phyloP scores from a whole-genome alignment of 2,329 filamentous ascomycete species.

The Neonectria magnoliae region DNA sequence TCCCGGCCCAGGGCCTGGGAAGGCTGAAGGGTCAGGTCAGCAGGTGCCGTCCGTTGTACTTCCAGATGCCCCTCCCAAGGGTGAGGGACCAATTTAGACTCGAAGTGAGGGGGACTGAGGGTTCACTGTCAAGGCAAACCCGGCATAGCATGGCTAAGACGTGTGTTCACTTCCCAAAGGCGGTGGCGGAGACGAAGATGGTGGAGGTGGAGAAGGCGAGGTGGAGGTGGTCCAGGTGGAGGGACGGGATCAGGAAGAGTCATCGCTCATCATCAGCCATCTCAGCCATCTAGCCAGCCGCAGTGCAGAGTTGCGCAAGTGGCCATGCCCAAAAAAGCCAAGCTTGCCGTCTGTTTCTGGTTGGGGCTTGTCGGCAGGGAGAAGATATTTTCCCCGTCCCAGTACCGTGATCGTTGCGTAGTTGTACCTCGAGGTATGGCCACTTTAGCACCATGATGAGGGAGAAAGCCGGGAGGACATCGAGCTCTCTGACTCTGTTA shows the following conservation, averaged over 20 bases:
- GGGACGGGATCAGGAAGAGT: conserved; percentile 34
- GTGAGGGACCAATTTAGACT: conserved; percentile 16
- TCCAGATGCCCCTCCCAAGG: conserved; percentile 12
- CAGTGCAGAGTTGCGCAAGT: neutral
- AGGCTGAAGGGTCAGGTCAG: conserved; percentile 18
- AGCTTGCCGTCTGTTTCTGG: conserved; percentile 3
- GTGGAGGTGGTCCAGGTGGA: conserved; percentile 6
- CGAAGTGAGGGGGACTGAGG: conserved; percentile 14
- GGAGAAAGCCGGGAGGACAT: conserved; percentile 6
- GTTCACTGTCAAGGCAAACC: conserved; percentile 15
- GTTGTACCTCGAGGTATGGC: conserved; percentile 7
- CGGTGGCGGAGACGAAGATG: conserved; percentile 36
- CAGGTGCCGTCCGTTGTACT: conserved; percentile 6
- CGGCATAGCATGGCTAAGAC: conserved; percentile 28
- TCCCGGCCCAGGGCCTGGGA: conserved; percentile 3
- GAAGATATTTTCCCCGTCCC: conserved; percentile 8
- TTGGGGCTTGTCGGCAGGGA: conserved; percentile 11
- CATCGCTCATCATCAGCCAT: conserved; percentile 38
- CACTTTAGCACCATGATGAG: conserved; percentile 3
- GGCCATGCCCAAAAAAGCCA: conserved; percentile 10
- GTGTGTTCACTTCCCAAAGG: conserved; percentile 21
- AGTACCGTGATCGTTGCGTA: conserved; percentile 6
- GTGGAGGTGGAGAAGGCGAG: conserved; percentile 31
- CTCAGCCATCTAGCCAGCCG: conserved; percentile 4
- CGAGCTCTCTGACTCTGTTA: neutral